phyloP scores from a whole-genome alignment of 768 basidiomycete genomes.

The Amanita pallidorosea region DNA sequence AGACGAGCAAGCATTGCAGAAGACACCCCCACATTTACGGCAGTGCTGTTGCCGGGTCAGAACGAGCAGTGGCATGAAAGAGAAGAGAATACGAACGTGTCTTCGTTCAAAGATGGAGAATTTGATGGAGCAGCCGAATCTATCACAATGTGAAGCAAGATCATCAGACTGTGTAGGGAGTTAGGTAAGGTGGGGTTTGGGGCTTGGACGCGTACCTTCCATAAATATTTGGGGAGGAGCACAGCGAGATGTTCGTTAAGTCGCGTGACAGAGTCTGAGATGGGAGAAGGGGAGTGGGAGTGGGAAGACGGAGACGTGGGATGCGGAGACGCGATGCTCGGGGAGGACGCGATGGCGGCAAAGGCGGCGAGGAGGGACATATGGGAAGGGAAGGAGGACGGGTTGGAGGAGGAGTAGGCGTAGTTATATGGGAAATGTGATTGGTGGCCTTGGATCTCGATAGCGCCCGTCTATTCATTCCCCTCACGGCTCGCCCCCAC shows the following conservation, averaged over 20 bases:
- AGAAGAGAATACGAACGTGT: slow-evolving; percentile 42
- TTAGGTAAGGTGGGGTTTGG: slow-evolving; percentile 1
- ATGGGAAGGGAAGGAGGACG: slow-evolving; percentile 5
- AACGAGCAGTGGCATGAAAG: slow-evolving; percentile 9
- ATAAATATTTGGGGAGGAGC: slow-evolving; percentile 53
- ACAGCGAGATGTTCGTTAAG: slow-evolving; percentile 73
- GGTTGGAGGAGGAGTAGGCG: background rate
- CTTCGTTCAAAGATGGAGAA: slow-evolving; percentile 67
- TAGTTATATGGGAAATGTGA: slow-evolving; percentile 11
- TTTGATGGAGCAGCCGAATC: slow-evolving; percentile 51
- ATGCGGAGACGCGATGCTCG: background rate
- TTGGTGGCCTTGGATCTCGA: slow-evolving; percentile 2
- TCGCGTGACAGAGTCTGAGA: slow-evolving; percentile 15
- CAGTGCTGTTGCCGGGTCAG: slow-evolving; percentile 45
- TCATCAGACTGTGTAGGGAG: slow-evolving; percentile 43
- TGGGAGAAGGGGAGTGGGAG: slow-evolving; percentile 7
- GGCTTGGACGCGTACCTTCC: slow-evolving; percentile 46
- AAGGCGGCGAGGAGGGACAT: slow-evolving; percentile 18
- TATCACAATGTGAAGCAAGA: slow-evolving; percentile 56
- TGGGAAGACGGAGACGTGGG: background rate
- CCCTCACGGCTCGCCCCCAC: background rate
- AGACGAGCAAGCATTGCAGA: slow-evolving; percentile 53
- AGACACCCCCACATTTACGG: slow-evolving; percentile 76
- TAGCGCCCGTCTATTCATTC: background rate
- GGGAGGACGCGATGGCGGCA: slow-evolving; percentile 8